phyloP scores from a whole-genome alignment of 164 flowering plant genomes.

The Kingdonia uniflora region DNA sequence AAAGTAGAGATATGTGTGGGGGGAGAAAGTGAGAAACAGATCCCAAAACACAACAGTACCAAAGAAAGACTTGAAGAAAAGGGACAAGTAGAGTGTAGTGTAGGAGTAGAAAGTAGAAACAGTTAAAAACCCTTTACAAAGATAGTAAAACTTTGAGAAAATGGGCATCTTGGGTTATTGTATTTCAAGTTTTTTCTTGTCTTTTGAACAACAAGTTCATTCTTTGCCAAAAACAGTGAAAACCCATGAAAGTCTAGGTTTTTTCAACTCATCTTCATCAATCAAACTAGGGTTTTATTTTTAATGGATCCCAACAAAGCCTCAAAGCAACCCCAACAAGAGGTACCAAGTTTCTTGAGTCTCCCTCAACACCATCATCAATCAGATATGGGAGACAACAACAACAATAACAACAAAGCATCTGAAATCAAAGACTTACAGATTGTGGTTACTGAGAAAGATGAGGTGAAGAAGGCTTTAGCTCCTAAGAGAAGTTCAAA shows the following conservation, averaged over 20 bases:
- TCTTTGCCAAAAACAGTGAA: conserved; percentile 39
- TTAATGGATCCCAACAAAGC: conserved; percentile 54
- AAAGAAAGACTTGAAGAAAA: conserved; percentile 5
- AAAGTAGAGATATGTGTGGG: not conserved
- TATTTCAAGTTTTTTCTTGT: conserved; percentile 16
- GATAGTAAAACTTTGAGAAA: conserved; percentile 3
- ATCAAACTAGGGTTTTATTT: conserved; percentile 14
- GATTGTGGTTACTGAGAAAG: conserved; percentile 49
- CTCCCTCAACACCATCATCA: conserved; percentile 17
- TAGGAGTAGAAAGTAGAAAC: not conserved
- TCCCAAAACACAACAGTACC: conserved; percentile 4
- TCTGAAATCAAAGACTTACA: conserved; percentile 54
- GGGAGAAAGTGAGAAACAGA: not conserved
- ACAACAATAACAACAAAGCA: too few relatives aligned
- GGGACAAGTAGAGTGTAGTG: not conserved
- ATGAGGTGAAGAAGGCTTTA: conserved; percentile 44
- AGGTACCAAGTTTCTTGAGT: conserved; percentile 33
- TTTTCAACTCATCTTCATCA: conserved; percentile 33
- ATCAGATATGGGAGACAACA: conserved; percentile 32
- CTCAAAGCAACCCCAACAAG: conserved; percentile 31
- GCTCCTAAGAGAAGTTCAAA: conserved; percentile 77
- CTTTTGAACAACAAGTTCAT: conserved; percentile 15
- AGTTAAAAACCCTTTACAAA: not conserved
- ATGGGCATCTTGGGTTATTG: conserved; percentile 7
- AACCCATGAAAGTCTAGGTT: conserved; percentile 33